Evolutionary conservation across 441 rosid genomes (phyloP).

Genomic region (Adansonia rubrostipa): DNA sequence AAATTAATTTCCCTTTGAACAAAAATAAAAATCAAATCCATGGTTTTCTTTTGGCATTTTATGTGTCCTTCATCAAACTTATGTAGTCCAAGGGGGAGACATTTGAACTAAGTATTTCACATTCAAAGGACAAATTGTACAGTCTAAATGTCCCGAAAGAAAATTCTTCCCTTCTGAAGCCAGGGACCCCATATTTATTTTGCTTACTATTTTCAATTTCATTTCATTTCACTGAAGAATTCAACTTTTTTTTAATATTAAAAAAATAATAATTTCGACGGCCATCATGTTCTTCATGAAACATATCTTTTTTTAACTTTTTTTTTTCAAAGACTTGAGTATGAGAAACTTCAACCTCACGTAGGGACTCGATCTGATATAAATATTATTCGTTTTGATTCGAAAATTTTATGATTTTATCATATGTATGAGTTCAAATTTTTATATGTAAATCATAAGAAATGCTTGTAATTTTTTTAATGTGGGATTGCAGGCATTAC

Average conservation of each 20-base stretch:
- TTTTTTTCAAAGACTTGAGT: background rate
- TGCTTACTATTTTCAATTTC: constrained; percentile 19
- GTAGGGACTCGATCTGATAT: background rate
- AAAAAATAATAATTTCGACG: no score
- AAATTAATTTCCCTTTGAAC: background rate
- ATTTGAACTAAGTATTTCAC: constrained; percentile 42
- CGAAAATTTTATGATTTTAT: background rate
- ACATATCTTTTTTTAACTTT: background rate
- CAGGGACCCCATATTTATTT: constrained; percentile 27
- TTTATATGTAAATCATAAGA: no score
- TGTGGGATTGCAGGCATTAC: background rate
- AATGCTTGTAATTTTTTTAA: no score
- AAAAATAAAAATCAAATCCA: constrained; percentile 22
- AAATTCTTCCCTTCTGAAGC: constrained; percentile 26
- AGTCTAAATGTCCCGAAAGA: constrained; percentile 28
- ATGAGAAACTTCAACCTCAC: background rate
- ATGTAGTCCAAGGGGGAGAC: constrained; percentile 61
- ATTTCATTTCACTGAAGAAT: constrained; percentile 16
- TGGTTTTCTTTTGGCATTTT: constrained; percentile 33
- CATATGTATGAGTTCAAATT: no score
- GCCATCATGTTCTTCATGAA: constrained; percentile 11
- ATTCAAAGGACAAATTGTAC: constrained; percentile 44
- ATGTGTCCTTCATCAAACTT: constrained; percentile 34
- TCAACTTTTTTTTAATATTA: background rate
- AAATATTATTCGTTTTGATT: background rate